Conservation (phyloP, 805 yeast genomes). For the Candida bentonensis region DNA sequence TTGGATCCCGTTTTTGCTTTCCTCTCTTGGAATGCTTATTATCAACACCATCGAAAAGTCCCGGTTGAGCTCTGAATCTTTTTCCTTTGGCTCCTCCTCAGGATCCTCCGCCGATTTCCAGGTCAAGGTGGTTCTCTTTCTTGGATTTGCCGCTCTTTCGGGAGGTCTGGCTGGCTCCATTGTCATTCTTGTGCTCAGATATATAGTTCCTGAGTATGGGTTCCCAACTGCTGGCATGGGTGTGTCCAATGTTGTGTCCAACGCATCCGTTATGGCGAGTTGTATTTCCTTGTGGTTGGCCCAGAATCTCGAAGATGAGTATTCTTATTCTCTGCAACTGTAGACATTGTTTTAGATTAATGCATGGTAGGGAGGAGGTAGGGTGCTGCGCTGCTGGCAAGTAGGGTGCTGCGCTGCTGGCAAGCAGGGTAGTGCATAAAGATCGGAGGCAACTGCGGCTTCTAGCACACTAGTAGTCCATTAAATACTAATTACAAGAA, state of each 20-base stretch:
- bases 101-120: slow-evolving; percentile 64
- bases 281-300: slow-evolving; percentile 86
- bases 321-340: slow-evolving; percentile 77
- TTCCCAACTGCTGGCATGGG: slow-evolving; percentile 95
- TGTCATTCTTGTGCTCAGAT: slow-evolving; percentile 76
- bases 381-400: too few relatives aligned
- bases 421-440: too few relatives aligned
- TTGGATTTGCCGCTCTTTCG: slow-evolving; percentile 86
- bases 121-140: slow-evolving; percentile 76
- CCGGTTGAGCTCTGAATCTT: slow-evolving; percentile 29
- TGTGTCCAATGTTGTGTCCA: slow-evolving; percentile 68
- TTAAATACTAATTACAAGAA: too few relatives aligned
- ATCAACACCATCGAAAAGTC: slow-evolving; percentile 59
- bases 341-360: too few relatives aligned
- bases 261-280: slow-evolving; percentile 70
- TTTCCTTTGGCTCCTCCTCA: slow-evolving; percentile 24
- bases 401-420: too few relatives aligned
- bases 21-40: slow-evolving; percentile 79
- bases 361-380: too few relatives aligned
- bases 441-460: too few relatives aligned
- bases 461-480: too few relatives aligned
- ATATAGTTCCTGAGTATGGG: slow-evolving; percentile 58
- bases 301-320: slow-evolving; percentile 92
- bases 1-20: slow-evolving; percentile 89
- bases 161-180: slow-evolving; percentile 90